These are phyloP conservation scores for Scedosporium aurantiacum DNA, from an alignment of 2,329 filamentous ascomycete genomes.

Conservation along the genomic window DNA sequence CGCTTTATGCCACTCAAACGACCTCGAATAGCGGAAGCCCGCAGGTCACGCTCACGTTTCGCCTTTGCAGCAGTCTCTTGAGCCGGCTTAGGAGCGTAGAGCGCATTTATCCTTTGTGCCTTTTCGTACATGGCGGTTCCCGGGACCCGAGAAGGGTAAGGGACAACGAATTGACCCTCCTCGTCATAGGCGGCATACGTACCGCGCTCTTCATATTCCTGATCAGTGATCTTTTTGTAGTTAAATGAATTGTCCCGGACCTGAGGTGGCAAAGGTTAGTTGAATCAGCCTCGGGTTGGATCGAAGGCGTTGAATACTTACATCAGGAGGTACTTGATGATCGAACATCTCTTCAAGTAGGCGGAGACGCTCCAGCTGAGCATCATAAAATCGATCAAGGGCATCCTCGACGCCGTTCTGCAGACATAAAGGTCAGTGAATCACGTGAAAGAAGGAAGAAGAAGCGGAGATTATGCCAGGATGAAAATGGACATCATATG, in stretches of 20 bases:
- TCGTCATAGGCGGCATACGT: conserved; percentile 27
- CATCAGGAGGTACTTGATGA: conserved; percentile 35
- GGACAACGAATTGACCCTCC: conserved; percentile 28
- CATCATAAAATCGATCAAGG: conserved; percentile 30
- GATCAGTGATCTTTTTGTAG: conserved; percentile 33
- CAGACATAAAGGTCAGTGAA: not conserved
- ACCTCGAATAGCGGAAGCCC: conserved; percentile 12
- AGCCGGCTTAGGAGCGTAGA: conserved; percentile 22
- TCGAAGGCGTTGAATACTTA: conserved; percentile 23
- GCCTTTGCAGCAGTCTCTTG: conserved; percentile 7
- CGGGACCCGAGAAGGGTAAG: conserved; percentile 31
- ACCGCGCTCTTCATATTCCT: conserved; percentile 32
- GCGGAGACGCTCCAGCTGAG: conserved; percentile 33
- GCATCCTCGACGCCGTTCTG: conserved; percentile 28
- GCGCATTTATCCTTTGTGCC: conserved; percentile 20
- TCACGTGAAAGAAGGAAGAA: not conserved
- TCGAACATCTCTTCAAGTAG: conserved; percentile 32
- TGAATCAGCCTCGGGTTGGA: conserved; percentile 13
- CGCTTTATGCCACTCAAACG: conserved; percentile 28
- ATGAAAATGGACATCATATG: no score
- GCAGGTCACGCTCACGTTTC: not conserved
- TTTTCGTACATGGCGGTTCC: conserved; percentile 31
- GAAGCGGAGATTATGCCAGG: not conserved
- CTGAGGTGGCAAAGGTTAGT: conserved; percentile 17
- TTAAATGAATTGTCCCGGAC: conserved; percentile 32